Evolutionary conservation across 805 yeast species (phyloP), one percentile per base, ranked within the genome.

Genomic region (Nakazawaea holstii): DNA sequence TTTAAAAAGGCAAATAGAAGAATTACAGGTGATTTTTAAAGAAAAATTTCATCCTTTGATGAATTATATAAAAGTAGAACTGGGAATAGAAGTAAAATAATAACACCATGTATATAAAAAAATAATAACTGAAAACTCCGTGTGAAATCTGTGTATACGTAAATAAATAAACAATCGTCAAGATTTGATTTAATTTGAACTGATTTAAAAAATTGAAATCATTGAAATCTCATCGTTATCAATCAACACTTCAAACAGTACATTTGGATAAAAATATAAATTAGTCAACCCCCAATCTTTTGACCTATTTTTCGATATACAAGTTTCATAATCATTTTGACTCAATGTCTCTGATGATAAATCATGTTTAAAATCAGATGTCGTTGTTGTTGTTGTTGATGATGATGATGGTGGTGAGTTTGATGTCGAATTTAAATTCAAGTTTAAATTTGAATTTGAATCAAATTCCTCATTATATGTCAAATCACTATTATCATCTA

Each of bases 281-380:
- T 65, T 62, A 13, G 65, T 58, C 35, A 63, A 51, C 3, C 69
- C 69, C 70, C 69, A 66, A 39, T 59, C 57, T 35, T 62, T 59
- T 32, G 55, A 50, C 32, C 59, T 60, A 6, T 57, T 56, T 43
- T 48, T 14, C 8, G 28, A 11, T 8, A 11, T 8, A 4, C 43
- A 35, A 17, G 30, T 35, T 17, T 4, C 11, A 13, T 8, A 26
- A 13, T 31, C 30, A 27, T 42, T 30, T 26, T 31, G 32, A 13
- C 29, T 11, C 27, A 37, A 32, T 11, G 43, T 39, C 3, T 41
- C 42, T 14, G 39, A 20, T 2, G 50, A 38, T 14, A 26, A 33
- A 11, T 27, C 35, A 28, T 39, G 37, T 2, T 15, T 28, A n/a
- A 35, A 24, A 14, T 14, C 8, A 13, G 20, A 10, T 33, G 27